A percentile compares a stretch with the other conserved stretches of the same genome.
Conservation (phyloP, 2,329 filamentous ascomycete species). For the Fusarium drepaniforme region DNA sequence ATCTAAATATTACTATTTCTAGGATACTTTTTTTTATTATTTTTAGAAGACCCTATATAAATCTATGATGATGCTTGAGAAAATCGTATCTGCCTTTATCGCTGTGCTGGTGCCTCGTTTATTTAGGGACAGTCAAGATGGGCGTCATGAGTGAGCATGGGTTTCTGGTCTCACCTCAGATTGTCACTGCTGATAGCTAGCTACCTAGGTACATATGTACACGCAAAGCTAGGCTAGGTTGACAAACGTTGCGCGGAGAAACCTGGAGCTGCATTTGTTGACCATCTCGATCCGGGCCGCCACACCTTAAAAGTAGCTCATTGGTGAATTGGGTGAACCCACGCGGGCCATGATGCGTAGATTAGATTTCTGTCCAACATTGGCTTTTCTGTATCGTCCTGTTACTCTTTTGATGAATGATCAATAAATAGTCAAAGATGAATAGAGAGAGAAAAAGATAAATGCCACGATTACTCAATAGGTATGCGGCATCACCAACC, state of each 20-base stretch:
- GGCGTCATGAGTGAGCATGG: background rate
- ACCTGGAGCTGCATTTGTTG: conserved; percentile 9
- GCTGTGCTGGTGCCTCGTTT: background rate
- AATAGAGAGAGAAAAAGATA: background rate
- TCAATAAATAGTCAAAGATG: background rate
- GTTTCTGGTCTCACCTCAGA: background rate
- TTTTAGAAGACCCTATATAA: background rate
- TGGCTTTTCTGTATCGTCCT: background rate
- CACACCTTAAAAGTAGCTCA: conserved; percentile 22
- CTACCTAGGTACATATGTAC: background rate
- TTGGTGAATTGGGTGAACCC: conserved; percentile 17
- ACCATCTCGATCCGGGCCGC: conserved; percentile 39
- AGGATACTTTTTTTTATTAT: background rate
- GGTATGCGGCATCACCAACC: background rate
- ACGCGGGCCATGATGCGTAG: conserved; percentile 39
- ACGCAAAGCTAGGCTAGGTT: background rate
- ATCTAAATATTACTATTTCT: background rate
- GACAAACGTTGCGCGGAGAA: conserved; percentile 7
- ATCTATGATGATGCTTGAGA: background rate
- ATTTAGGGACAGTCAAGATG: conserved; percentile 5
- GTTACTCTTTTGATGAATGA: conserved; percentile 5
- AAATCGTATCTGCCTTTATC: background rate
- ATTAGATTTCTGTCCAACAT: conserved; percentile 28
- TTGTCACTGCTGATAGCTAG: background rate
- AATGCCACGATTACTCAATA: background rate